Percentiles rank a stretch among this genome's conserved stretches.
Evolutionary conservation across 169 alveolate species (phyloP).

Genomic region (Amoebophrya sp.): DNA sequence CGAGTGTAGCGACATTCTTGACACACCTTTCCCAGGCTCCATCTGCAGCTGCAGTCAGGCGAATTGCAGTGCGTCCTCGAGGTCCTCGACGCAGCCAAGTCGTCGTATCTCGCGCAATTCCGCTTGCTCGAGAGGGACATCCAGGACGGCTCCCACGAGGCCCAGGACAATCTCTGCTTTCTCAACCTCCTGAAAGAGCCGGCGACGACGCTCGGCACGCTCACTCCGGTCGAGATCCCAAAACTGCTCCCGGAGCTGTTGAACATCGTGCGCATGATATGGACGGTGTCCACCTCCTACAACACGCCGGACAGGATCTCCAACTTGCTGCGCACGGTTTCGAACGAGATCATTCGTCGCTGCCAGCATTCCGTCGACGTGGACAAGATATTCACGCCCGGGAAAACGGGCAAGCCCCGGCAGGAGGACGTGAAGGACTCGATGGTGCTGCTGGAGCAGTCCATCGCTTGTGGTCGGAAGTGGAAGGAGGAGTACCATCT

Average conservation of each 20-base stretch:
- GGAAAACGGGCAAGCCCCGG: constrained; percentile 46
- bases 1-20: background rate
- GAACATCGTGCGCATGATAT: constrained; percentile 71
- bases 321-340: constrained; percentile 73
- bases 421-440: constrained; percentile 37
- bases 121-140: constrained; percentile 63
- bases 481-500: constrained; percentile 69
- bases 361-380: constrained; percentile 70
- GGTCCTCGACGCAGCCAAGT: constrained; percentile 61
- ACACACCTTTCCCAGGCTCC: constrained; percentile 31
- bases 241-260: constrained; percentile 63
- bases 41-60: constrained; percentile 62
- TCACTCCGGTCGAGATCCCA: constrained; percentile 70
- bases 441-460: constrained; percentile 45
- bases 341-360: constrained; percentile 70
- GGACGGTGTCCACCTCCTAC: constrained; percentile 65
- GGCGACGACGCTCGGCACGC: constrained; percentile 46
- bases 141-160: constrained; percentile 58
- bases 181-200: constrained; percentile 68
- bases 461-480: constrained; percentile 69
- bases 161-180: constrained; percentile 65
- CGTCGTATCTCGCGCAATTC: constrained; percentile 65
- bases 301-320: constrained; percentile 66
- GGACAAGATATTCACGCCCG: constrained; percentile 50
- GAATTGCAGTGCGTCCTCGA: constrained; percentile 58